Base-by-base conservation (phyloP, 441 rosid species). In the Brassica balearica region DNA sequence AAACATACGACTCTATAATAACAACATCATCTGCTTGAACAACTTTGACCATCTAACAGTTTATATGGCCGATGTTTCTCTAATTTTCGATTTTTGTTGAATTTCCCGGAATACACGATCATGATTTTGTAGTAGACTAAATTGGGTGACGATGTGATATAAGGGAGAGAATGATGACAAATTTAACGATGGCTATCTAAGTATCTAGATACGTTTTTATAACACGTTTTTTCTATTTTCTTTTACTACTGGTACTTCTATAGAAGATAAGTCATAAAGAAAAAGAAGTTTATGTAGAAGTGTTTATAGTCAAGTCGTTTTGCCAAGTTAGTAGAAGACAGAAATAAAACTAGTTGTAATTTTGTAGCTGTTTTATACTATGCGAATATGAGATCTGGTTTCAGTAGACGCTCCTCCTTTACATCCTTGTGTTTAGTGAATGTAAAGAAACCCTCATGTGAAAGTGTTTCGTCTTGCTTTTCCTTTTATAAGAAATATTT, bases 11-110 rank as follows among this genome's bases (percentile, higher is more conserved):
- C 79, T 69, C 36, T 76, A 7, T 14, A 61, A 7, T 10, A 60
- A 11, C 23, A 22, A 64, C 41, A 65, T 9, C 36, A 74, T 11
- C 38, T 29, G 8, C 8, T 48, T 62, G 64, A 69, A 70, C 59
- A 70, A 63, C 65, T 77, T 77, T 71, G 75, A 64, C 75, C 71
- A 77, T 23, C 34, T 4, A 48, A 63, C 23, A 70, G 71, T 77
- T 64, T 56, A 56, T 56, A 70, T 51, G 43, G 59, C 59, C 53
- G 34, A 2, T 77, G 64, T 77, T 53, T 51, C 38, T 60, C 36
- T 12, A 27, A 32, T 17, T 22, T 55, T 23, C 36, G 2, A 4
- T 38, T 1, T 70, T 77, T 64, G 66, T 77, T 77, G 60, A 66
- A 17, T 77, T 63, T 12, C 79, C 74, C 69, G 25, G 41, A 68